Evolutionary conservation across 306 rosid species (phyloP).

Genomic region (Pueraria montana): DNA sequence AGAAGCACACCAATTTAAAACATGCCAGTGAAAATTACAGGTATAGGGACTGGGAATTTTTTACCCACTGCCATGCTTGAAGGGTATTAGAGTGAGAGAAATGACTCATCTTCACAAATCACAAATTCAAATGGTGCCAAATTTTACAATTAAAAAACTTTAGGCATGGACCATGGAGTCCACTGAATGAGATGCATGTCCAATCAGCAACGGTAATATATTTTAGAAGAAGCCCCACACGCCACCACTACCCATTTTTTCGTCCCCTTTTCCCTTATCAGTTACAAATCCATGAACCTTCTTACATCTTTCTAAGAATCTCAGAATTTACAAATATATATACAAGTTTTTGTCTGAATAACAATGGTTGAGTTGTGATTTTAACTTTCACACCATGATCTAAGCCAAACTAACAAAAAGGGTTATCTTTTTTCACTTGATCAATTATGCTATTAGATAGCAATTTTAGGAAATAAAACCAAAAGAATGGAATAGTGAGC

Average conservation of each 20-base stretch:
- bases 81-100: neutral
- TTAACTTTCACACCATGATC: neutral
- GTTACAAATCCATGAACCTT: slow-evolving; percentile 37
- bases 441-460: neutral
- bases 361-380: neutral
- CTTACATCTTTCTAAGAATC: neutral
- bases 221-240: slow-evolving; percentile 31
- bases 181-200: slow-evolving; percentile 23
- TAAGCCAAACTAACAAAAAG: slow-evolving; percentile 3
- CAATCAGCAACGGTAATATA: neutral
- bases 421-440: neutral
- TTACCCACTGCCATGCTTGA: neutral
- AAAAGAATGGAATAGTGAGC: slow-evolving; percentile 32
- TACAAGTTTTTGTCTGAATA: neutral
- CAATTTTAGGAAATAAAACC: neutral
- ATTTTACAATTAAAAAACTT: slow-evolving; percentile 4
- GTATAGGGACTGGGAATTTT: neutral
- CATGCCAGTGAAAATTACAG: neutral
- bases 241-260: slow-evolving; percentile 18
- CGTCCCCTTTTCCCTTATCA: neutral
- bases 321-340: neutral
- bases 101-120: neutral
- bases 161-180: neutral
- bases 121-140: slow-evolving; percentile 6
- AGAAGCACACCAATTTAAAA: too few species aligned